phyloP scores from a whole-genome alignment of 2,329 filamentous ascomycete species.

The Aspergillus fumigatus region DNA sequence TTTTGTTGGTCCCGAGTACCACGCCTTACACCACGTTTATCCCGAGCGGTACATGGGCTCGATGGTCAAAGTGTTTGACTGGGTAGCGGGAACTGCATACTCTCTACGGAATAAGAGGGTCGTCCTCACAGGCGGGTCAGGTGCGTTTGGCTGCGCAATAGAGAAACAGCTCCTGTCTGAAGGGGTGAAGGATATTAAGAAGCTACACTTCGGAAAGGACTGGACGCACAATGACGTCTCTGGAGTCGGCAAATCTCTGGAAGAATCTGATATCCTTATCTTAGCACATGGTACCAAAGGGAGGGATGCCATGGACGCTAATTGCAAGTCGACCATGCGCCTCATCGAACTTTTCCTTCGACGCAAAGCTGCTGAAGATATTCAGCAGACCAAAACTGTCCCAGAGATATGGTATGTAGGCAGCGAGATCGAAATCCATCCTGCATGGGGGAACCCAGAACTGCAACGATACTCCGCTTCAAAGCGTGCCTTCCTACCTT shows the following conservation, averaged over 20 bases:
- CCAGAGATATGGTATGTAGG: too few species aligned
- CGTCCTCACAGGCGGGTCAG: slow-evolving; percentile 8
- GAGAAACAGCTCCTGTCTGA: slow-evolving; percentile 6
- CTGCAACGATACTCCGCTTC: slow-evolving; percentile 8
- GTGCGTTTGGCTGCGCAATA: slow-evolving; percentile 13
- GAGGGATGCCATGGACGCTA: slow-evolving; percentile 7
- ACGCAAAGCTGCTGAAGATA: too few species aligned
- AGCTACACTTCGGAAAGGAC: slow-evolving; percentile 5
- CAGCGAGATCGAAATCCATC: slow-evolving; percentile 3
- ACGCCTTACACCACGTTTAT: slow-evolving; percentile 15
- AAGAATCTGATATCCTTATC: slow-evolving; percentile 7
- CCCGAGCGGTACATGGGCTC: slow-evolving; percentile 17
- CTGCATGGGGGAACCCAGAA: slow-evolving; percentile 2
- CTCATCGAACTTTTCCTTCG: neutral
- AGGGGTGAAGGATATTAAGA: slow-evolving; percentile 7
- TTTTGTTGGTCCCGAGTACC: slow-evolving; percentile 16
- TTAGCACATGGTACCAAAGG: slow-evolving; percentile 11
- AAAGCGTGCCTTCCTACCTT: slow-evolving; percentile 11
- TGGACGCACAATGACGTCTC: slow-evolving; percentile 10
- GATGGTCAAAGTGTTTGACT: slow-evolving; percentile 16
- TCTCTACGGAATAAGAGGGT: slow-evolving; percentile 11
- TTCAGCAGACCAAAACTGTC: too few species aligned
- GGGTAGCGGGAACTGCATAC: slow-evolving; percentile 15
- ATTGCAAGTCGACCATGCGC: slow-evolving; percentile 8
- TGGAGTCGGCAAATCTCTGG: too few species aligned